Base-by-base conservation (phyloP, 1,284 basidiomycete genomes). In the Pyrrhoderma noxium region DNA sequence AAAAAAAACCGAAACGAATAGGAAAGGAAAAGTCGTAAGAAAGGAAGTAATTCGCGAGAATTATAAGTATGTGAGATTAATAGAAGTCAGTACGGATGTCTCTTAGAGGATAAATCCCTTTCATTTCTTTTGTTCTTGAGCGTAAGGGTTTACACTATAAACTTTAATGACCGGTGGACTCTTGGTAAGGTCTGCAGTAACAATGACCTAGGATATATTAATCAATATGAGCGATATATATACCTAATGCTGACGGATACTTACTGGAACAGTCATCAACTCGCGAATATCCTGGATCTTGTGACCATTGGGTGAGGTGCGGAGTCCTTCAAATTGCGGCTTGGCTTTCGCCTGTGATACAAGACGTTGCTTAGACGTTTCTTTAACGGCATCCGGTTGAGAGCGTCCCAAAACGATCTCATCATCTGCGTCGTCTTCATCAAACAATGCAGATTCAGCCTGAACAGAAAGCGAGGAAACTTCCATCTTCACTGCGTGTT, bases 111-210 rank as follows among this genome's bases (percentile, higher is more conserved):
- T 5, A 31, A n/a, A n/a, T n/a, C n/a, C 27, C 37, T 13, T 34
- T 58, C 46, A 59, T 52, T 59, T 59, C 54, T 61, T 60, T 38
- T 50, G 38, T 37, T 54, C 52, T 16, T 51, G 49, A 8, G 87
- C 82, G 66, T 88, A 90, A 11, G 87, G 87, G 63, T 90, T 90
- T 59, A 90, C 87, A 61, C 86, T 89, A 72, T 89, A 90, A 51
- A 93, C 91, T 67, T 91, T 91, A 73, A 94, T 86, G 58, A 95
- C 92, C 8, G 93, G 93, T 49, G 93, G 93, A 59, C 87, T 92
- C 78, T 93, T 94, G 58, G 89, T 91, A 60, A 95, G 70, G 66
- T 96, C 93, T 35, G 91, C 90, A 36, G 91, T 93, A 58, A 96
- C 82, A 63, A 95, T 93, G 60, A 93, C 88, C 88, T 90, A 57